Base-by-base conservation (phyloP, 176 grass and related monocot species). In the Aegilops speltoides region DNA sequence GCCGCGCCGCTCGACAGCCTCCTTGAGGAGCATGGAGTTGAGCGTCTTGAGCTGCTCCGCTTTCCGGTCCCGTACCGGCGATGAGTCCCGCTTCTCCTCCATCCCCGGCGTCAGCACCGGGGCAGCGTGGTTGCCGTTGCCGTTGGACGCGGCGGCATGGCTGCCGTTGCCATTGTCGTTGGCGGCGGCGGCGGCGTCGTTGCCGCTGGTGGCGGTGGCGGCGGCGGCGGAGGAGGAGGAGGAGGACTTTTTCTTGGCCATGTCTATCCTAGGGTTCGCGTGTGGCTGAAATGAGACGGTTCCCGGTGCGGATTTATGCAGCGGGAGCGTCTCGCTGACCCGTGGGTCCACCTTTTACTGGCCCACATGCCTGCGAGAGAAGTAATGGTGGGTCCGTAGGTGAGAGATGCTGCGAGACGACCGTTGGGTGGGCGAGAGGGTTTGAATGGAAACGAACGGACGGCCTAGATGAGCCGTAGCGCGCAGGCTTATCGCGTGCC, bases 241-340 rank as follows among this genome's bases (percentile, higher is more conserved):
- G 26, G 71, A 17, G n/a, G 72, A 82, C 65, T 95, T 92, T 88
- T 95, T 92, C 80, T 86, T 95, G 73, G 90, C 93, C 93, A 95
- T 95, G 63, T 78, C 24, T 85, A 34, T 85, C 13, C 37, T 85
- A 85, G 85, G 82, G 91, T 77, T 86, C 37, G 65, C 36, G 76
- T 66, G 72, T 80, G 85, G 81, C 50, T 32, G 65, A 38, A 84
- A 84, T 20, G 76, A 29, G 16, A 34, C 46, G 61, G 76, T 70
- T 38, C 67, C 26, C 16, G 24, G 81, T 36, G 68, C 11, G 69
- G 2, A 87, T 87, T 84, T 87, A 91, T 81, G 41, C 26, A 3
- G 7, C 5, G 15, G 3, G 1, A 6, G 15, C 2, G 5, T 70
- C 5, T 4, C 68, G 22, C 85, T 91, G 89, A 76, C 26, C 0